Evolutionary conservation across 148 eudicot genomes (phyloP).

Genomic region (Euryodendron excelsum): DNA sequence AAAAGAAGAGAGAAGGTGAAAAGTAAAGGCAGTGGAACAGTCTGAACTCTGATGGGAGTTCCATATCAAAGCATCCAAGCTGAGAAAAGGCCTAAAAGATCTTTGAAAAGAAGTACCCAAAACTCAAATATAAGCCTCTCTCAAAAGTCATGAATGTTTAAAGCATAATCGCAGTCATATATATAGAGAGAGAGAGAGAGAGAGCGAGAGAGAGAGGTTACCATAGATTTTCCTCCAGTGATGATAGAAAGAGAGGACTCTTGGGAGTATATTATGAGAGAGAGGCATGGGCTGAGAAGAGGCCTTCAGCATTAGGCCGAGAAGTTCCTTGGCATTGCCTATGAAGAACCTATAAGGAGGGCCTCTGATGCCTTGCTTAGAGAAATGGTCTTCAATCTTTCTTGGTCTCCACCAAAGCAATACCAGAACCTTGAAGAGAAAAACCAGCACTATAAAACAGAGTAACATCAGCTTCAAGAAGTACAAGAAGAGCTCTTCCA

Average conservation of each 20-base stretch:
- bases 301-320: conserved; percentile 68
- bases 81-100: conserved; percentile 15
- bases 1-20: background rate
- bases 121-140: background rate
- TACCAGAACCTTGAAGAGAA: conserved; percentile 40
- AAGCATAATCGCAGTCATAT: no score
- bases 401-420: conserved; percentile 88
- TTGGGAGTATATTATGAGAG: conserved; percentile 88
- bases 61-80: conserved; percentile 12
- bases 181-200: background rate
- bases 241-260: conserved; percentile 94
- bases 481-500: conserved; percentile 12
- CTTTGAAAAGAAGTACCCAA: conserved; percentile 5
- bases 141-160: background rate
- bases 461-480: conserved; percentile 31
- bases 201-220: conserved; percentile 24
- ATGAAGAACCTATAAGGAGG: conserved; percentile 79
- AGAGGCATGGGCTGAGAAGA: conserved; percentile 62
- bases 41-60: conserved; percentile 16
- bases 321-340: conserved; percentile 85
- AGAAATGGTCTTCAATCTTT: conserved; percentile 64
- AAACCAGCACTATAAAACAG: conserved; percentile 19
- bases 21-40: conserved; percentile 5
- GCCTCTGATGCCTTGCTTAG: conserved; percentile 84
- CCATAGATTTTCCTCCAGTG: conserved; percentile 97